phyloP scores from a whole-genome alignment of 805 yeast species.

The Nakazawaea pomicola region DNA sequence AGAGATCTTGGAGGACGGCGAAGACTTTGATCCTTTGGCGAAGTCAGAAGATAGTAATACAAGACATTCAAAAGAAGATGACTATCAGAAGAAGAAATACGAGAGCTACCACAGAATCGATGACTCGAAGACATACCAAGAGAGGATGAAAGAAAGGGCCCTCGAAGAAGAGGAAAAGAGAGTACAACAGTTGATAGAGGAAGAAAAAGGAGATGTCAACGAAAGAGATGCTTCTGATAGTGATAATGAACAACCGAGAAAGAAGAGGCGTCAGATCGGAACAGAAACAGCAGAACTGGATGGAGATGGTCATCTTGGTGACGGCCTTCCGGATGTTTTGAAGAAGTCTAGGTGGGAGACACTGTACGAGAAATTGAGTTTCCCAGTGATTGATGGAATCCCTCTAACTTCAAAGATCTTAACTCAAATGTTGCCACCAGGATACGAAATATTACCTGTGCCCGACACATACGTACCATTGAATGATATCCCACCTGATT shows the following conservation, averaged over 20 bases:
- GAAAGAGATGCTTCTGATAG: slow-evolving; percentile 11
- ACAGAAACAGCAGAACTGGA: too few species aligned
- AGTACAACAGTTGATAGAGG: slow-evolving; percentile 18
- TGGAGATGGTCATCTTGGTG: too few species aligned
- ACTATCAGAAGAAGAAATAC: slow-evolving; percentile 39
- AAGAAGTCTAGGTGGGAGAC: slow-evolving; percentile 26
- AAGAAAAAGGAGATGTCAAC: slow-evolving; percentile 17
- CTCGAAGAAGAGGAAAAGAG: slow-evolving; percentile 32
- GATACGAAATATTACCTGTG: slow-evolving; percentile 37
- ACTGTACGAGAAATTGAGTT: slow-evolving; percentile 5
- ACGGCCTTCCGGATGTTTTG: slow-evolving; percentile 17
- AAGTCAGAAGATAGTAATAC: slow-evolving; percentile 23
- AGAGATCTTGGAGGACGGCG: slow-evolving; percentile 18
- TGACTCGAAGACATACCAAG: slow-evolving; percentile 29
- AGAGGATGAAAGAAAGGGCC: slow-evolving; percentile 36
- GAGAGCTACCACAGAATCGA: slow-evolving; percentile 14
- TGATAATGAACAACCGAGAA: not conserved
- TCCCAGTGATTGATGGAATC: slow-evolving; percentile 26
- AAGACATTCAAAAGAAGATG: slow-evolving; percentile 34
- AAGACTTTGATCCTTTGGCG: slow-evolving; percentile 18
- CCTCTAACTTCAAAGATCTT: slow-evolving; percentile 41
- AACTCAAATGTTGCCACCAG: slow-evolving; percentile 46
- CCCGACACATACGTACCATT: slow-evolving; percentile 42
- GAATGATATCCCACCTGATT: slow-evolving; percentile 30
- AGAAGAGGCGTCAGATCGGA: slow-evolving; percentile 18